phyloP scores from a whole-genome alignment of 805 yeast species.

The Martiniozyma abietophila region DNA sequence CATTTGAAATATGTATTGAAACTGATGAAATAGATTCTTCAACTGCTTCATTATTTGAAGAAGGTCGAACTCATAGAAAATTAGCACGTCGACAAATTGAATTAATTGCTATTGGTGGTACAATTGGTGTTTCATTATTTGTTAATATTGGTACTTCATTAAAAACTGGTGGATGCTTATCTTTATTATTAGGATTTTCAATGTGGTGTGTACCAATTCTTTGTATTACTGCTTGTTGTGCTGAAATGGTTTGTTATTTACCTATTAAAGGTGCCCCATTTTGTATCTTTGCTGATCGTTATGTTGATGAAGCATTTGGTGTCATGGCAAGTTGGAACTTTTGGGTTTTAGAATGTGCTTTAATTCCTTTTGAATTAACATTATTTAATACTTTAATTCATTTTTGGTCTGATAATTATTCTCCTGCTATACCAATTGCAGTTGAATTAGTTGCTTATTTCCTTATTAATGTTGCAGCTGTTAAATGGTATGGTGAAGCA shows the following conservation, averaged over 20 bases:
- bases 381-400: slow-evolving; percentile 46
- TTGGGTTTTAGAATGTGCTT: slow-evolving; percentile 38
- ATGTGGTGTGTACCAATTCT: slow-evolving; percentile 36
- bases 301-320: slow-evolving; percentile 37
- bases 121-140: slow-evolving; percentile 37
- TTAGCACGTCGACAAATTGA: slow-evolving; percentile 62
- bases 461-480: slow-evolving; percentile 37
- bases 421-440: slow-evolving; percentile 38
- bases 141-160: slow-evolving; percentile 34
- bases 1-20: background rate
- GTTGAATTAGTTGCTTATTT: slow-evolving; percentile 35
- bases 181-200: slow-evolving; percentile 29
- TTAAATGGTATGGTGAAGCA: slow-evolving; percentile 40
- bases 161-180: slow-evolving; percentile 33
- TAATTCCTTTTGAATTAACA: slow-evolving; percentile 41
- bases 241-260: slow-evolving; percentile 36
- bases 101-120: slow-evolving; percentile 59
- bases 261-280: slow-evolving; percentile 37
- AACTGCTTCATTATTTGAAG: slow-evolving; percentile 6
- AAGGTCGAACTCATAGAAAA: slow-evolving; percentile 19
- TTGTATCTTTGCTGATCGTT: slow-evolving; percentile 36
- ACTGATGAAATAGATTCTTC: background rate
- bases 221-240: slow-evolving; percentile 32
- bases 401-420: slow-evolving; percentile 40
- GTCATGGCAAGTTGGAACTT: slow-evolving; percentile 39